These are phyloP conservation scores for Kodamaea kakaduensis DNA, from an alignment of 805 yeast species.

Conservation along the genomic window DNA sequence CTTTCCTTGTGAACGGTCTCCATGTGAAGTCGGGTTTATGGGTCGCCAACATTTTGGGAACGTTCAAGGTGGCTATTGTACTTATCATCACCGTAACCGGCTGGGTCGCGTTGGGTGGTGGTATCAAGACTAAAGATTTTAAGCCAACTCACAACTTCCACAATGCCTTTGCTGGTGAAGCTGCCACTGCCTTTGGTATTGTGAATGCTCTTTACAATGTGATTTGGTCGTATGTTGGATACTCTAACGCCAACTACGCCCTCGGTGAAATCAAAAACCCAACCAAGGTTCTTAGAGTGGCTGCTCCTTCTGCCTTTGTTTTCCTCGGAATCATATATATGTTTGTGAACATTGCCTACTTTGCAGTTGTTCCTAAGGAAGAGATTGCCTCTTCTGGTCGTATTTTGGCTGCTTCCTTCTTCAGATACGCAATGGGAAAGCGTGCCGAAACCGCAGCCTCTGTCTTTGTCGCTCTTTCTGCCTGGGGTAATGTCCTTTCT, in stretches of 20 bases:
- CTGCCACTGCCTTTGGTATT: constrained; percentile 62
- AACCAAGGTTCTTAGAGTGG: constrained; percentile 58
- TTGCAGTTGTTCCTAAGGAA: constrained; percentile 73
- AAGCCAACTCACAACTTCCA: constrained; percentile 55
- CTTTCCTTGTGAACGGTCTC: constrained; percentile 58
- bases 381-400: constrained; percentile 58
- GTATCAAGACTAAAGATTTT: constrained; percentile 46
- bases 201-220: constrained; percentile 77
- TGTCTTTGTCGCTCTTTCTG: constrained; percentile 76
- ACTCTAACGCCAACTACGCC: constrained; percentile 80
- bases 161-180: constrained; percentile 52
- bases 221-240: constrained; percentile 82
- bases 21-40: constrained; percentile 64
- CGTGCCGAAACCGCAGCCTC: constrained; percentile 69
- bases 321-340: constrained; percentile 62
- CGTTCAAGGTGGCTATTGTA: constrained; percentile 70
- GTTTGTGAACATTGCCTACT: constrained; percentile 75
- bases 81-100: constrained; percentile 70
- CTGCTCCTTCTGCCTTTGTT: constrained; percentile 72
- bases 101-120: constrained; percentile 79
- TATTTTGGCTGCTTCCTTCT: constrained; percentile 72
- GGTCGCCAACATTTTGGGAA: constrained; percentile 60
- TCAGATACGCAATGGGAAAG: constrained; percentile 65
- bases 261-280: constrained; percentile 77
- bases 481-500: constrained; percentile 76